These are phyloP conservation scores for Nicotiana tomentosiformis DNA, from an alignment of 257 asterid genomes.

Conservation along the genomic window DNA sequence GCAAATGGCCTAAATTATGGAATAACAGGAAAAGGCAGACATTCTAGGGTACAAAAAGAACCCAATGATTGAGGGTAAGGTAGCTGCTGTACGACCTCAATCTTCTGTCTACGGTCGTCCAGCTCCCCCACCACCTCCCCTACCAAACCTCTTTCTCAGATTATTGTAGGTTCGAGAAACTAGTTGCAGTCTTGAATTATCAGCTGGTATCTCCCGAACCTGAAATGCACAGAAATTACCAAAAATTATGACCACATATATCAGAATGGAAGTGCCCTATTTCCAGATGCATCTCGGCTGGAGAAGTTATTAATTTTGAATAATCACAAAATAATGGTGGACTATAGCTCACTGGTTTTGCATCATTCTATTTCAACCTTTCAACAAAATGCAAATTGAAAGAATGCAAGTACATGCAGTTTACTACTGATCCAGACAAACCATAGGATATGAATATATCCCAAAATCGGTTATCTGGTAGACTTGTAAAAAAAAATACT, in stretches of 20 bases:
- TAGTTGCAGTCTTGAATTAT: conserved; percentile 62
- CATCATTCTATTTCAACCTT: neutral
- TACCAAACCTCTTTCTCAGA: conserved; percentile 27
- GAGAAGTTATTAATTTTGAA: neutral
- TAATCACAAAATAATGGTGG: neutral
- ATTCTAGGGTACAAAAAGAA: neutral
- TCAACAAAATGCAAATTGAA: neutral
- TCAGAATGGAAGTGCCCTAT: neutral
- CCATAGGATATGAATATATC: too few relatives aligned
- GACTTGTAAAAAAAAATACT: neutral
- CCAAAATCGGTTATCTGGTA: neutral
- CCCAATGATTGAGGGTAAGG: neutral
- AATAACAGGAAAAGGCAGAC: neutral
- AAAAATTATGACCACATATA: neutral
- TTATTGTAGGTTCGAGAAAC: conserved; percentile 42
- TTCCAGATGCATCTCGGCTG: neutral
- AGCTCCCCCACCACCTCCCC: conserved; percentile 22
- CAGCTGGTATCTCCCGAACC: conserved; percentile 80
- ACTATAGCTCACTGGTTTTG: neutral
- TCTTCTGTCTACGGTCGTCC: conserved; percentile 28
- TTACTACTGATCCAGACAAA: neutral
- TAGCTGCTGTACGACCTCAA: neutral
- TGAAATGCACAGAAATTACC: conserved; percentile 24
- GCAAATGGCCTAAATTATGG: neutral
- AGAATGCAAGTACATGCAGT: neutral